These are phyloP conservation scores for Ajuga chamaepitys DNA, from an alignment of 257 asterid species.

Conservation along the genomic window DNA sequence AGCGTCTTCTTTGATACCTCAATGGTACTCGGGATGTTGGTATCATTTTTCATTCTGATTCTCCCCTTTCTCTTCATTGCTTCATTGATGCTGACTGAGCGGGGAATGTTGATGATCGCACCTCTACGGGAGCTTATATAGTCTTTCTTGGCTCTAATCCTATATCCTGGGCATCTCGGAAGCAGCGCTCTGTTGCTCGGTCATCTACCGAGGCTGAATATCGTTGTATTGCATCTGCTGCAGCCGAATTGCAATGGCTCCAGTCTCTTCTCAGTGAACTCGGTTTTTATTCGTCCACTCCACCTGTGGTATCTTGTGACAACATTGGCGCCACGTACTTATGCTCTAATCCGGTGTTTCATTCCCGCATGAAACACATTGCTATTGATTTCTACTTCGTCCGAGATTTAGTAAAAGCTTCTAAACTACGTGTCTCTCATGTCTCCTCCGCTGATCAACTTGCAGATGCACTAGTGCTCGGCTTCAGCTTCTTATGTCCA, in stretches of 20 bases:
- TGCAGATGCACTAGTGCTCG: no score
- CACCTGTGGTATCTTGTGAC: neutral
- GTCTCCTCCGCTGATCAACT: no score
- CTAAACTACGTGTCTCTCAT: no score
- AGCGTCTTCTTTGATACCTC: neutral
- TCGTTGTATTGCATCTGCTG: neutral
- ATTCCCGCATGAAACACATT: neutral
- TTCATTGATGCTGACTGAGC: neutral
- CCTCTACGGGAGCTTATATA: no score
- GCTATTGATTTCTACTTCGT: no score
- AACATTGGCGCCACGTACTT: neutral
- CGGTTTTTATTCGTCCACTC: neutral
- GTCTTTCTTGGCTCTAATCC: no score
- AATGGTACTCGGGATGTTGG: neutral
- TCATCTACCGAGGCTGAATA: neutral
- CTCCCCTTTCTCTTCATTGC: neutral
- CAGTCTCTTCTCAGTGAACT: neutral
- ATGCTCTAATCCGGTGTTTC: neutral
- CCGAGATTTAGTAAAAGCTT: no score
- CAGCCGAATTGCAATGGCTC: neutral
- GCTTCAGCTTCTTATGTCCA: no score
- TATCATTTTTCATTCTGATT: neutral
- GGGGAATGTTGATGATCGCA: no score
- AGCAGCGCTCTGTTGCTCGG: neutral
- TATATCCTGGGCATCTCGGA: no score